Evolutionary conservation across 306 rosid genomes (phyloP), one percentile per base, ranked within the genome.

Genomic region (Prunus kanzakura): DNA sequence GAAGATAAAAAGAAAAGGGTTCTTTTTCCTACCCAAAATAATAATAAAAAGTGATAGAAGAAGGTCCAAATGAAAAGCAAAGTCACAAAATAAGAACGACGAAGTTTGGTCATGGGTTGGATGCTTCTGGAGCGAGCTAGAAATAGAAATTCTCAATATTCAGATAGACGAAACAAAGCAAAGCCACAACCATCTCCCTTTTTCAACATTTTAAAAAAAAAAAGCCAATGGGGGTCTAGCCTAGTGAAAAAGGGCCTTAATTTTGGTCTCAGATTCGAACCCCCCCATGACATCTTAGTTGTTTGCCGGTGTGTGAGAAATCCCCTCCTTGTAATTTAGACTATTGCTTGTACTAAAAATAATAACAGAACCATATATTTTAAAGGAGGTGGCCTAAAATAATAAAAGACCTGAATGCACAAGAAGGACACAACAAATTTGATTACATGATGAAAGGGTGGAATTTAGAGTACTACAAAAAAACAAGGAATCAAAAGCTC

Each of bases 61-160:
- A 54, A 71, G 78, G 77, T 63, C 76, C 69, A 79, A 69, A 64
- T 14, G 38, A 74, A 72, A 64, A 70, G 46, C 30, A 64, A 73
- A 60, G 86, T 66, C 86, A 79, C 77, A 73, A 69, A 67, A 68
- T 80, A 61, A 23, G 61, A 78, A 86, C 82, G 84, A 78, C 90
- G 83, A 81, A 54, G 79, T 73, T 83, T 30, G 72, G 79, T 71
- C 74, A 77, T 74, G 71, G 80, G 84, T 65, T 73, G 73, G 85
- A 82, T 68, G 68, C 50, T 74, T 87, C 86, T 80, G 25, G 82
- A 86, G 75, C 68, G 79, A 77, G 67, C 81, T 82, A 78, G 78
- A 84, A 77, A 72, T 72, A 69, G 85, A 74, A 82, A 77, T 56
- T 67, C 30, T 62, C 62, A 52, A 13, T 8, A 19, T 76, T 1